Base-by-base conservation (phyloP, 164 flowering plant genomes). In the Echeveria elegans region DNA sequence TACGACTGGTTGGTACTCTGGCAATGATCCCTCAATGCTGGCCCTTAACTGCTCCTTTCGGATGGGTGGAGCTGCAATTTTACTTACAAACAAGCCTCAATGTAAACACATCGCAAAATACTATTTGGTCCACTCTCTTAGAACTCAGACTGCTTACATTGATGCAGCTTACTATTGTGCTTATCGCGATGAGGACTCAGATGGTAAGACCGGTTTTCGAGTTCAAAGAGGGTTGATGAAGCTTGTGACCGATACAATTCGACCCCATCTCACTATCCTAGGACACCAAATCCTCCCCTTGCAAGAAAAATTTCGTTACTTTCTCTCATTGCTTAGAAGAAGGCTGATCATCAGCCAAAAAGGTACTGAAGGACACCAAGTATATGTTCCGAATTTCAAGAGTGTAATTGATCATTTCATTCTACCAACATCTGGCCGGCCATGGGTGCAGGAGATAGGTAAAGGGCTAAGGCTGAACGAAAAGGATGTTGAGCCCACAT, bases 21-120 rank as follows among this genome's bases (percentile, higher is more conserved):
- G 96, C 1, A 78, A 79, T n/a, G 85, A 83, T 14, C 70, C 56
- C 7, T 36, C 79, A 8, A 90, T 76, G 73, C 61, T 89, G 63
- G 70, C 77, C 34, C 74, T 85, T 14, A 89, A 89, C 78, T 87
- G 91, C 66, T 60, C 78, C 64, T 88, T 90, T 66, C 78, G 92
- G 5, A 83, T 80, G 86, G 96, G 91, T 0, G 70, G 85, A 41
- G 82, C 93, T 0, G 92, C 85, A 4, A 43, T 87, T 45, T 66
- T 83, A 71, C 76, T 85, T 1, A 71, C 85, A 0, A 85, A 85
- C 77, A 68, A 26, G 41, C 70, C 68, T 38, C 65, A 75, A 23
- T 75, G 72, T 5, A 71, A 41, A 24, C 31, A 65, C 0, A 36
- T 26, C 14, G 72, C 90, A 0, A 86, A 86, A 40, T 85, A 88